phyloP scores from a whole-genome alignment of 805 yeast species.

The Teunomyces tritomae region DNA sequence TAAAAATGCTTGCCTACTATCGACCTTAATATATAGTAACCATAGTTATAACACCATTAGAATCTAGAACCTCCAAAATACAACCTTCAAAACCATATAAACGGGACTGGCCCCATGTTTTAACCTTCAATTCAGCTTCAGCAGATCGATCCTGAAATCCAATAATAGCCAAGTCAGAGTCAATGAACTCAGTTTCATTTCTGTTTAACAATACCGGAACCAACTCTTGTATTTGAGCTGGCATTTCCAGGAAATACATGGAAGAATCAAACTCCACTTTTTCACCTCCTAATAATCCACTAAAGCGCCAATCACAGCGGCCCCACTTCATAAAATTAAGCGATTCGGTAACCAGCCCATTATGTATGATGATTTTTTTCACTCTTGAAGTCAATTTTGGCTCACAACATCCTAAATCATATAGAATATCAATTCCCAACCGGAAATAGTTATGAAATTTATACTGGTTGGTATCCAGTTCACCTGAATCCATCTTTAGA shows the following conservation, averaged over 20 bases:
- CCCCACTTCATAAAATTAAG: slow-evolving; percentile 55
- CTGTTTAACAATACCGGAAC: slow-evolving; percentile 38
- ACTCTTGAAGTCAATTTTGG: slow-evolving; percentile 19
- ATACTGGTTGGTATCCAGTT: slow-evolving; percentile 12
- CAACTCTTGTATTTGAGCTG: slow-evolving; percentile 14
- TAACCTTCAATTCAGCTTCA: slow-evolving; percentile 18
- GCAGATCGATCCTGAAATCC: slow-evolving; percentile 9
- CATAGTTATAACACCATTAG: slow-evolving; percentile 33
- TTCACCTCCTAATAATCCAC: slow-evolving; percentile 8
- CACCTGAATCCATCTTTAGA: slow-evolving; percentile 4
- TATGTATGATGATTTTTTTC: slow-evolving; percentile 49
- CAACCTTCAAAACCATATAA: slow-evolving; percentile 38
- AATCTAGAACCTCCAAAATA: slow-evolving; percentile 43
- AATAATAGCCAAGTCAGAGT: slow-evolving; percentile 34
- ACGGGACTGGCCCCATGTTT: slow-evolving; percentile 43
- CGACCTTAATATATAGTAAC: slow-evolving; percentile 32
- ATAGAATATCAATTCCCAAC: slow-evolving; percentile 54
- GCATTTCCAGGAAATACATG: slow-evolving; percentile 32
- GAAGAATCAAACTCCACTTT: slow-evolving; percentile 18
- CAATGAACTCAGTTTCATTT: slow-evolving; percentile 38
- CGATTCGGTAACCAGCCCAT: slow-evolving; percentile 49
- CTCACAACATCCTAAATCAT: slow-evolving; percentile 31
- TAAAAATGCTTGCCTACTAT: neutral
- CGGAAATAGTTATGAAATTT: slow-evolving; percentile 57
- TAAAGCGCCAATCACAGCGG: slow-evolving; percentile 44